Base-by-base conservation (phyloP, 345 rosid genomes). In the Eucalyptus regnans region DNA sequence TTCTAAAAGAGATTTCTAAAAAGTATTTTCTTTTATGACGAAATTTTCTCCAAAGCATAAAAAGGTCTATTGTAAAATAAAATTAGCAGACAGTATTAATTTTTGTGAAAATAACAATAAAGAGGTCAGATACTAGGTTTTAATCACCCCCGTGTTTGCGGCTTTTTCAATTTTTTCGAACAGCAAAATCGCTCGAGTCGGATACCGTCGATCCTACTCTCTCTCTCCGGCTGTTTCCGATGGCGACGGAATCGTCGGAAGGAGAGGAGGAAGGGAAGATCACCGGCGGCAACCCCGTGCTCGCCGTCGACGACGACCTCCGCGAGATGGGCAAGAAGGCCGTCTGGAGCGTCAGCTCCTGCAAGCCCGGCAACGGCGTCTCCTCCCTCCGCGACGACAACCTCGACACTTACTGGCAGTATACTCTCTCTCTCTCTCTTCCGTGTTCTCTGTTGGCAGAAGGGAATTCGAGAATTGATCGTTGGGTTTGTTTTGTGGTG, bases 341-440 rank as follows among this genome's bases (percentile, higher is more conserved):
- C 46, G 96, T 97, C 87, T 97, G 99, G 99, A 96, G 97, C 79
- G 98, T 97, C 31, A 98, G 99, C 95, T 98, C 99, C 86, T 97
- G 99, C 92, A 97, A 98, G 93, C 95, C 97, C 8, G 98, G 99
- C 48, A 97, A 98, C 90, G 96, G 97, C 84, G 98, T 97, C 93
- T 91, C 94, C 88, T 92, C 94, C 91, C 97, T 98, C 89, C 96
- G 97, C 50, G 99, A 98, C 89, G 98, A 98, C 88, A 97, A 93
- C 92, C 95, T 95, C 86, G 99, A 96, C 50, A 94, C 98, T 84
- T 96, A 94, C 92, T 98, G 99, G 99, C 99, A 98, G 98, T 97
- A 91, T 91, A 50, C 83, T 50, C 86, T n/a, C 58, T 33, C 27
- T 46, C 41, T 87, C 31, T 29, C 20, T 31, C 62, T 60, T 33